These are phyloP conservation scores for Aegilops speltoides DNA, from an alignment of 176 grass and related monocot genomes.

Conservation along the genomic window DNA sequence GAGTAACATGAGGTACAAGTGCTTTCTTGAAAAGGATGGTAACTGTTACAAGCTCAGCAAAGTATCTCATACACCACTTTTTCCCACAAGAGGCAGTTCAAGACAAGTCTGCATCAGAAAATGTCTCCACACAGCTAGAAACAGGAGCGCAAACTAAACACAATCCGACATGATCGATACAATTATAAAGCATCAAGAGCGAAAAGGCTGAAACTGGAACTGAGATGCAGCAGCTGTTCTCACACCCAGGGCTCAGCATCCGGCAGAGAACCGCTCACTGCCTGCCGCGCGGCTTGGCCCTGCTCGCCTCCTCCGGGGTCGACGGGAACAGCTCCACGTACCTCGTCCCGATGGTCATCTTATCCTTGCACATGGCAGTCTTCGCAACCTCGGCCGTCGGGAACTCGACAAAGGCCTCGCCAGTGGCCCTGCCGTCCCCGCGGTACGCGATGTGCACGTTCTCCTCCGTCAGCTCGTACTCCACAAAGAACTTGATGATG, in stretches of 20 bases:
- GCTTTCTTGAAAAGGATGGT: not conserved
- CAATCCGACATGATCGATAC: not conserved
- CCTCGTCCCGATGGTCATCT: slow-evolving; percentile 92
- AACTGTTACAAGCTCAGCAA: not conserved
- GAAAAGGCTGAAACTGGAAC: not conserved
- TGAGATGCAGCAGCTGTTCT: not conserved
- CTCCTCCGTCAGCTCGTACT: slow-evolving; percentile 68
- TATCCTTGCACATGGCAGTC: slow-evolving; percentile 90
- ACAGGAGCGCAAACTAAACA: not conserved
- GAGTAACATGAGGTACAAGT: not conserved
- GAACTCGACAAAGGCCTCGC: slow-evolving; percentile 82
- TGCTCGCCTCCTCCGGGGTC: slow-evolving; percentile 57
- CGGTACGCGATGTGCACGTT: slow-evolving; percentile 77
- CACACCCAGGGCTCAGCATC: not conserved
- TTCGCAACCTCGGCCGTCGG: slow-evolving; percentile 66
- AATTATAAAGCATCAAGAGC: not conserved
- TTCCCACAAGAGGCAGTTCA: not conserved
- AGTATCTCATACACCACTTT: not conserved
- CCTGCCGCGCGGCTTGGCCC: slow-evolving; percentile 57
- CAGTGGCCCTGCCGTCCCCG: slow-evolving; percentile 68
- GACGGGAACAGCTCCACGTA: slow-evolving; percentile 93
- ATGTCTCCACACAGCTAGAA: not conserved
- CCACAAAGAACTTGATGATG: slow-evolving; percentile 81
- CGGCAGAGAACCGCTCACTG: slow-evolving; percentile 26
- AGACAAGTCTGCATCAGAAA: not conserved